Base-by-base conservation (phyloP, 2,329 filamentous ascomycete species). In the Bipolaris sorokiniana region DNA sequence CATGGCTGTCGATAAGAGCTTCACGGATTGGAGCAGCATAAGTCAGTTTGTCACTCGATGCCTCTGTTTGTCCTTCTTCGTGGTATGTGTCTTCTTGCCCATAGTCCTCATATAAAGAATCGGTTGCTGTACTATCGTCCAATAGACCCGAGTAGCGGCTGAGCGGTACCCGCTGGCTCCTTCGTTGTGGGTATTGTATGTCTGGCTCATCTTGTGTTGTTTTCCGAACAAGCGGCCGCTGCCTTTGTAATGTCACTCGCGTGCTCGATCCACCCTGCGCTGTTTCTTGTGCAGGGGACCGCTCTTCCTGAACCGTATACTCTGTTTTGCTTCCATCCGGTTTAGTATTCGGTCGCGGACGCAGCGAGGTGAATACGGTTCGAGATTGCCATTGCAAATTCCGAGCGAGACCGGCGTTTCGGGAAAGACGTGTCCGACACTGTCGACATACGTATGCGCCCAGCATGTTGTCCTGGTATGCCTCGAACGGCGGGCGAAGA, bases 371-470 rank as follows among this genome's bases (percentile, higher is more conserved):
- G 53, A 76, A 72, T 10, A 71, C 70, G 51, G 72, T 70, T 59
- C 63, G 61, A 31, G 68, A 53, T 45, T 72, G 72, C 69, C 70
- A 73, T 70, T 71, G 73, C 18, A 59, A 59, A 23, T 46, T 56
- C 36, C 51, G 62, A 5, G 51, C 37, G 23, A 45, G 45, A 6
- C 42, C 36, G 37, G 50, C 44, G 56, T 59, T 68, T 49, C 59
- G 63, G 4, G 48, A 37, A 10, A 75, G 61, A 9, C 65, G 67
- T 28, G 53, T 48, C 46, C 71, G 69, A 55, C 74, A 77, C 56
- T 71, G 70, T 9, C 65, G 67, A 54, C 74, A 76, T 22, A 76
- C 58, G 56, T 76, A 72, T 5, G 71, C 66, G 64, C 65, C 61
- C 45, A 74, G 51, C 74, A 76, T 77, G 20, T 18, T 31, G 46